phyloP scores from a whole-genome alignment of 148 eudicot species.

The Suaeda aralocaspica region DNA sequence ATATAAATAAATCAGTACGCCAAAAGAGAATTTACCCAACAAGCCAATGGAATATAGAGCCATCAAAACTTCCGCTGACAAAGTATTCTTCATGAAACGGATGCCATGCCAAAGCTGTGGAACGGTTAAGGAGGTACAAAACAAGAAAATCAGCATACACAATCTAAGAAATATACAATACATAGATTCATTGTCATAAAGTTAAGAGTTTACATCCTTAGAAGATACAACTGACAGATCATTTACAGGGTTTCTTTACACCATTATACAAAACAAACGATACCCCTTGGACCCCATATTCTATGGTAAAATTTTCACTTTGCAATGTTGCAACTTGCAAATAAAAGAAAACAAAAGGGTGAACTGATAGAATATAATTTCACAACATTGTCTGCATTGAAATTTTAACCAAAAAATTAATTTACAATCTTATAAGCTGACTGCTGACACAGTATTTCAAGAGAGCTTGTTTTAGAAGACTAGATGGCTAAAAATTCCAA shows the following conservation, averaged over 20 bases:
- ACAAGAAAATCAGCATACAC: background rate
- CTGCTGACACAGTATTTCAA: background rate
- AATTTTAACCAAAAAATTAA: background rate
- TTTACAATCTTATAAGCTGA: background rate
- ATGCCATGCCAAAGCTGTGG: conserved; percentile 93
- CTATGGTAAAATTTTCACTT: no score
- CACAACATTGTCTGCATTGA: background rate
- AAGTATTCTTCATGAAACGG: conserved; percentile 98
- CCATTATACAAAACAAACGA: background rate
- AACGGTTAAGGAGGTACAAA: conserved; percentile 4
- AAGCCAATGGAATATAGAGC: conserved; percentile 95
- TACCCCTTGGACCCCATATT: background rate
- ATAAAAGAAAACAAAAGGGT: background rate
- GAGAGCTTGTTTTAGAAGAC: background rate
- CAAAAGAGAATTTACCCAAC: conserved; percentile 64
- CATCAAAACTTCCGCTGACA: conserved; percentile 98
- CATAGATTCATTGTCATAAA: background rate
- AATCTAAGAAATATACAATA: no score
- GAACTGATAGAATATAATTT: background rate
- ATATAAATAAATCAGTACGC: no score
- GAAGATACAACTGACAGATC: background rate
- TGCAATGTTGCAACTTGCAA: background rate
- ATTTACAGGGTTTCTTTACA: background rate
- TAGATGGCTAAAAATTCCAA: background rate
- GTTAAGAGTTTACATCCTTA: background rate